Conservation (phyloP, 2,329 filamentous ascomycete genomes). For the Colletotrichum sp. region DNA sequence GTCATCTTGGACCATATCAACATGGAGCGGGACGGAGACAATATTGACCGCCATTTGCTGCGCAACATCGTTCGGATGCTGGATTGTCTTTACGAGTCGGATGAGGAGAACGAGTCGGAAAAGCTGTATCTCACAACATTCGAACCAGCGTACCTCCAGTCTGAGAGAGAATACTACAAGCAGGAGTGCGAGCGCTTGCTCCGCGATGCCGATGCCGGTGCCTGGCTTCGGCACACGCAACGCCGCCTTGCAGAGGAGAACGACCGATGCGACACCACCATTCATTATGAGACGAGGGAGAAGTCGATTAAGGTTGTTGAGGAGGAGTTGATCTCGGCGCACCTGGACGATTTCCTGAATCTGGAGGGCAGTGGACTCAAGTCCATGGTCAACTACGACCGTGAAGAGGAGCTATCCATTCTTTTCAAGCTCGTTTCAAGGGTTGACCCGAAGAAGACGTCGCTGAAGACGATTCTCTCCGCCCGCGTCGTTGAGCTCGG, state of each 20-base stretch:
- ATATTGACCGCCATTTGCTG: slow-evolving; percentile 83
- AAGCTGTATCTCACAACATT: slow-evolving; percentile 87
- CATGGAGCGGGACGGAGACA: slow-evolving; percentile 89
- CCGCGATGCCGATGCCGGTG: slow-evolving; percentile 77
- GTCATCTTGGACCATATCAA: slow-evolving; percentile 90
- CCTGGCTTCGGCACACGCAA: slow-evolving; percentile 80
- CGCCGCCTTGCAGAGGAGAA: slow-evolving; percentile 80
- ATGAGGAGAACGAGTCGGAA: slow-evolving; percentile 76
- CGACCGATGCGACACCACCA: slow-evolving; percentile 81
- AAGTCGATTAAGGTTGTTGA: slow-evolving; percentile 83
- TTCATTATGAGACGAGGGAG: slow-evolving; percentile 73
- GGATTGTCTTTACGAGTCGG: slow-evolving; percentile 82
- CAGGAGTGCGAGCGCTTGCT: slow-evolving; percentile 77
- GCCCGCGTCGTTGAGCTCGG: slow-evolving; percentile 81
- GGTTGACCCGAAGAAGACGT: slow-evolving; percentile 75
- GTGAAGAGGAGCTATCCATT: slow-evolving; percentile 76
- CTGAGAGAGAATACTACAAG: slow-evolving; percentile 76
- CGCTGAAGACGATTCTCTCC: slow-evolving; percentile 74
- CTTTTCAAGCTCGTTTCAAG: slow-evolving; percentile 81
- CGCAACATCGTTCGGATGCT: slow-evolving; percentile 89
- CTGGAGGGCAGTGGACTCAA: slow-evolving; percentile 85
- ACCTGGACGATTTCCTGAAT: slow-evolving; percentile 81
- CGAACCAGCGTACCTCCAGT: slow-evolving; percentile 76
- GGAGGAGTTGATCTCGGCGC: slow-evolving; percentile 75
- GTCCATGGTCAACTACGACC: slow-evolving; percentile 92